Base-by-base conservation (phyloP, 2,329 filamentous ascomycete genomes). In the Ophiostoma australiae region DNA sequence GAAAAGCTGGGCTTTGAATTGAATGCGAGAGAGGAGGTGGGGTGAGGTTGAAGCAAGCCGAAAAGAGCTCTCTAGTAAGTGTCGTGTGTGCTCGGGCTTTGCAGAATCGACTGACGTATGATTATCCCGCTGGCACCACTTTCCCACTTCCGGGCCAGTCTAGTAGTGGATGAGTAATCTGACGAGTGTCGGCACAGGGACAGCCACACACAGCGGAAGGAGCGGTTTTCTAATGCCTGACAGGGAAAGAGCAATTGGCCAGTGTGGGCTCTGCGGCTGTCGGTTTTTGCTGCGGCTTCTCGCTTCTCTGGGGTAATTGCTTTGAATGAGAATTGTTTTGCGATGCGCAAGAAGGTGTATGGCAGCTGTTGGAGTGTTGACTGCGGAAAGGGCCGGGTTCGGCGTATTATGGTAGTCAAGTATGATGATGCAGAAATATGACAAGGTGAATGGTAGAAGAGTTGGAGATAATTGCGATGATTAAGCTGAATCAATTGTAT, bases 91-190 rank as follows among this genome's bases (percentile, higher is more conserved):
- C 31, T 61, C 68, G 69, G 69, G 69, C 44, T 72, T 71, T 69
- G 69, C 71, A 69, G 63, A 69, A 72, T 72, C 71, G 71, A 70
- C 69, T 72, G 71, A 69, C 70, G 70, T 72, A 67, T 66, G 63
- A 66, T 68, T 70, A 67, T 70, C 67, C 63, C 68, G 68, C 68
- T 68, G 69, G 65, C 37, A 67, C 65, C 65, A 67, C 65, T 58
- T 70, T n/a, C 48, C 27, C 41, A 66, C 37, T 65, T 48, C 23
- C 61, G 13, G 61, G 33, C 3, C n/a, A 20, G 41, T 41, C n/a
- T 35, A 20, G 61, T 69, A n/a, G 61, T 69, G 44, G 67, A 48
- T 71, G 69, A 69, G 63, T 72, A 69, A 70, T 69, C 70, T 65
- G 52, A 20, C n/a, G 52, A 58, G 52, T 44, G 31, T 13, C 44